Conservation (phyloP, 2,329 filamentous ascomycete genomes). For the Fulvia fulva region DNA sequence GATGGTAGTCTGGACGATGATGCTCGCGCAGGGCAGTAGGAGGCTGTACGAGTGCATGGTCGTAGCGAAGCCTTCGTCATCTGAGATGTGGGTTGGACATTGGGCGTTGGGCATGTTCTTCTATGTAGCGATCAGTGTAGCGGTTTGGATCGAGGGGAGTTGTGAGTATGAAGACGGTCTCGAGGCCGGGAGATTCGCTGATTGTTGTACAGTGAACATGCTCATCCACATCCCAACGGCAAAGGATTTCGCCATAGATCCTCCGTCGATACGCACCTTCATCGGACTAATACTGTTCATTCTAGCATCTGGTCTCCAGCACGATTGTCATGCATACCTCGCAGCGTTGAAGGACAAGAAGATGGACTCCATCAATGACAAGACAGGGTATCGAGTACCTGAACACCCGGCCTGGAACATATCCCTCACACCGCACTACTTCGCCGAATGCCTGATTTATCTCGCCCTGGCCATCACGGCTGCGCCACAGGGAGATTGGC, state of each 20-base stretch:
- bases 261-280: slow-evolving; percentile 49
- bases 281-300: slow-evolving; percentile 62
- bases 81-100: slow-evolving; percentile 80
- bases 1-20: slow-evolving; percentile 63
- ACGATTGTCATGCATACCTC: slow-evolving; percentile 52
- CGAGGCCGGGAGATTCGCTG: background rate
- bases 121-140: slow-evolving; percentile 69
- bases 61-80: slow-evolving; percentile 63
- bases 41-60: slow-evolving; percentile 71
- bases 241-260: slow-evolving; percentile 37
- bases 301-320: slow-evolving; percentile 67
- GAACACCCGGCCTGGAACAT: slow-evolving; percentile 65
- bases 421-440: slow-evolving; percentile 85
- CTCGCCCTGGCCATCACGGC: slow-evolving; percentile 68
- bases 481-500: slow-evolving; percentile 60
- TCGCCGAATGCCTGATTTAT: slow-evolving; percentile 82
- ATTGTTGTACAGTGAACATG: slow-evolving; percentile 28
- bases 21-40: slow-evolving; percentile 70
- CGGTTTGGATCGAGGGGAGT: slow-evolving; percentile 80
- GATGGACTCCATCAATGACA: background rate
- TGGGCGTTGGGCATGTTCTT: slow-evolving; percentile 76
- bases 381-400: slow-evolving; percentile 74
- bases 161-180: slow-evolving; percentile 46
- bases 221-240: slow-evolving; percentile 34
- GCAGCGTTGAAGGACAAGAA: slow-evolving; percentile 34